Evolutionary conservation across 768 basidiomycete species (phyloP).

Genomic region (Russula dissimulans): DNA sequence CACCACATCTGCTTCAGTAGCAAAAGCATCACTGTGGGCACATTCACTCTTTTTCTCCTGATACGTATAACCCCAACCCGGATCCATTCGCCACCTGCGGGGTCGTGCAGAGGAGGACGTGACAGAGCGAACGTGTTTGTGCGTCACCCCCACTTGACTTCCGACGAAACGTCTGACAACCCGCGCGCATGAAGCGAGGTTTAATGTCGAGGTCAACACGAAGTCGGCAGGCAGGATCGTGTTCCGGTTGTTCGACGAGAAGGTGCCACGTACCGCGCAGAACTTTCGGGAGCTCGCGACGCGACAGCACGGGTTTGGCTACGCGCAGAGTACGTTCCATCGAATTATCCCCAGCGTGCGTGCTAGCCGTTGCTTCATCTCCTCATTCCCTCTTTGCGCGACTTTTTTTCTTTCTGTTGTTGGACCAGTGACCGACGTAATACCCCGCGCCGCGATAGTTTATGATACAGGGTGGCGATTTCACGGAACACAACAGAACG

Average conservation of each 20-base stretch:
- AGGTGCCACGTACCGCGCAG: slow-evolving; percentile 68
- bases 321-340: slow-evolving; percentile 58
- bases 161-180: neutral
- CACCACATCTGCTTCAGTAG: slow-evolving; percentile 18
- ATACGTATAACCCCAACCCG: neutral
- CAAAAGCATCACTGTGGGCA: slow-evolving; percentile 14
- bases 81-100: neutral
- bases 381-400: too few species aligned
- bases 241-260: slow-evolving; percentile 76
- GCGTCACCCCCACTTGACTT: neutral
- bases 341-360: slow-evolving; percentile 36
- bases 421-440: neutral
- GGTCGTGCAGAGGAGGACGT: slow-evolving; percentile 23
- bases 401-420: neutral
- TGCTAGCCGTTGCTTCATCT: neutral
- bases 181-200: slow-evolving; percentile 30
- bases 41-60: too few species aligned
- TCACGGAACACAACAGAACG: slow-evolving; percentile 27
- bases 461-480: slow-evolving; percentile 18
- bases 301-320: slow-evolving; percentile 61
- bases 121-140: neutral
- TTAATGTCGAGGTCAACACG: slow-evolving; percentile 53
- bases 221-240: slow-evolving; percentile 59
- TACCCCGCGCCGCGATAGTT: slow-evolving; percentile 21
- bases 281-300: slow-evolving; percentile 80